A percentile compares a stretch with the other conserved stretches of the same genome.
Evolutionary conservation across 2,329 filamentous ascomycete species (phyloP).

Genomic region (Ilyonectria destructans): DNA sequence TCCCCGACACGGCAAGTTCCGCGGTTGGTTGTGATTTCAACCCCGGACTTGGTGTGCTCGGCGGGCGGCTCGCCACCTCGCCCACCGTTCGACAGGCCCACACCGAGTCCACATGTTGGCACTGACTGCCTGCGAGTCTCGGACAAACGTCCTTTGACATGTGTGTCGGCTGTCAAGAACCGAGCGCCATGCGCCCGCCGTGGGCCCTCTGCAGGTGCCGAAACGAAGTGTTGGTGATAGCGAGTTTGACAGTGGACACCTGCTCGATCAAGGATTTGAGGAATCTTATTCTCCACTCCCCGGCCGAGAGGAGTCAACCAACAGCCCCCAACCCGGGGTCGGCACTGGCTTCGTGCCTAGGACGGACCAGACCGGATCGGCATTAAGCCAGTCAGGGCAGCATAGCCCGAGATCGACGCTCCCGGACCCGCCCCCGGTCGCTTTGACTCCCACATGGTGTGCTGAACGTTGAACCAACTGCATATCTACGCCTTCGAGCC

Average conservation of each 20-base stretch:
- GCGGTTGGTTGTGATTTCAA: slow-evolving; percentile 11
- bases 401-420: slow-evolving; percentile 39
- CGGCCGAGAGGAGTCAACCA: slow-evolving; percentile 38
- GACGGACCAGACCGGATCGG: slow-evolving; percentile 37
- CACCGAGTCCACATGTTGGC: slow-evolving; percentile 1
- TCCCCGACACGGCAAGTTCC: slow-evolving; percentile 16
- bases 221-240: slow-evolving; percentile 41
- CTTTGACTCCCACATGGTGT: slow-evolving; percentile 35
- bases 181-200: not conserved
- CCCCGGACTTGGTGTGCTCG: slow-evolving; percentile 13
- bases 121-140: slow-evolving; percentile 3
- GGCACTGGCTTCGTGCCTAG: slow-evolving; percentile 12
- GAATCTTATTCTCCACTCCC: slow-evolving; percentile 29
- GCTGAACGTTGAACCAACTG: slow-evolving; percentile 46
- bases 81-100: slow-evolving; percentile 8
- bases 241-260: slow-evolving; percentile 32
- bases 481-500: slow-evolving; percentile 37
- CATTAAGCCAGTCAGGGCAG: slow-evolving; percentile 40
- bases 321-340: slow-evolving; percentile 28
- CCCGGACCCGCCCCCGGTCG: slow-evolving; percentile 35
- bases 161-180: not conserved
- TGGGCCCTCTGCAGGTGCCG: not conserved
- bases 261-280: slow-evolving; percentile 36
- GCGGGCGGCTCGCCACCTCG: not conserved
- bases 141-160: not conserved